Evolutionary conservation across 1,139 yeast genomes (phyloP).

Genomic region (Maudiozyma humilis): DNA sequence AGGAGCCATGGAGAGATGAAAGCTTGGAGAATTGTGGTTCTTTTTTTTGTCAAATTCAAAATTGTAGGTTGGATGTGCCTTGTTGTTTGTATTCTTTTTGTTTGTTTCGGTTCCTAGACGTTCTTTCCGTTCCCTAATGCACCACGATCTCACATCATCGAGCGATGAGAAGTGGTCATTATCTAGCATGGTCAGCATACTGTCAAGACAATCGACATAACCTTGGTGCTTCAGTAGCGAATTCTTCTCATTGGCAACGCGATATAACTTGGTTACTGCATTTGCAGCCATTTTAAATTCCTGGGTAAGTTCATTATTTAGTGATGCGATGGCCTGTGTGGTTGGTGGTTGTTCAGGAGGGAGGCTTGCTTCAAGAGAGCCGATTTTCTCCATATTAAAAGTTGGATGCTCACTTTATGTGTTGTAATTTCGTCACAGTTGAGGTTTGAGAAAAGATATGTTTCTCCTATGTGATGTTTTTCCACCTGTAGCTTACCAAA

Average conservation of each 20-base stretch:
- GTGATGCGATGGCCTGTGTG: conserved; percentile 19
- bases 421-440: neutral
- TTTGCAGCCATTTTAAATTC: conserved; percentile 29
- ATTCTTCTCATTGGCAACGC: conserved; percentile 25
- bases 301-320: conserved; percentile 22
- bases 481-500: no score
- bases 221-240: conserved; percentile 24
- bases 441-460: no score
- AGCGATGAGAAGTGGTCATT: conserved; percentile 7
- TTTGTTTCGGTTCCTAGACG: conserved; percentile 6
- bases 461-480: no score
- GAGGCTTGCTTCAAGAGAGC: conserved; percentile 19
- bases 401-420: neutral
- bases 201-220: conserved; percentile 23
- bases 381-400: conserved; percentile 19
- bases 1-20: conserved; percentile 13
- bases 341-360: conserved; percentile 30
- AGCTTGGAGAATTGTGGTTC: conserved; percentile 8
- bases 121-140: conserved; percentile 16
- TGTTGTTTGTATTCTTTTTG: conserved; percentile 5
- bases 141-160: conserved; percentile 20
- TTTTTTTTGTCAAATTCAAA: conserved; percentile 4
- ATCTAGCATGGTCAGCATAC: conserved; percentile 14
- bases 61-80: neutral
- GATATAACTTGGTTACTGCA: conserved; percentile 25